Percentiles rank a stretch among this genome's conserved stretches.
phyloP scores from a whole-genome alignment of 2,329 filamentous ascomycete genomes.

The Fusarium sp. region DNA sequence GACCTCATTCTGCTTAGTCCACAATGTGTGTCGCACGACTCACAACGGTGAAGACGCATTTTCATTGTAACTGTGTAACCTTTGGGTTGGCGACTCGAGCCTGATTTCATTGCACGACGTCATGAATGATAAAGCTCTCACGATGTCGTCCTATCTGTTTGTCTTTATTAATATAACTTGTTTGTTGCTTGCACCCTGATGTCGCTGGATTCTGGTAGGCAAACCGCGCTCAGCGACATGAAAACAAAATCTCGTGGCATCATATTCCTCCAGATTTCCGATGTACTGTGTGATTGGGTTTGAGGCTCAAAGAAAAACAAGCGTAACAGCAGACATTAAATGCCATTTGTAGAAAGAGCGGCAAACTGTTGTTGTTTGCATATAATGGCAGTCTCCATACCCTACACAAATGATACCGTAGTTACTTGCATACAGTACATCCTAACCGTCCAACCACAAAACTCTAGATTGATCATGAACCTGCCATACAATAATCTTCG shows the following conservation, averaged over 20 bases:
- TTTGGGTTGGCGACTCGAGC: neutral
- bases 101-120: neutral
- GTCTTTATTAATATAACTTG: neutral
- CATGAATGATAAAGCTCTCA: neutral
- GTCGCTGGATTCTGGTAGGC: neutral
- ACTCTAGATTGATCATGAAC: neutral
- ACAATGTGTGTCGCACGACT: neutral
- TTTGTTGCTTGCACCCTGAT: neutral
- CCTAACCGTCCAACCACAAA: neutral
- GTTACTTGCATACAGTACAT: neutral
- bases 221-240: neutral
- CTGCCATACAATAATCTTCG: neutral
- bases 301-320: too few species aligned
- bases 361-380: neutral
- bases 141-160: neutral
- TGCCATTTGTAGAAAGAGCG: neutral
- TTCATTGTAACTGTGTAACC: neutral
- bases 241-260: neutral
- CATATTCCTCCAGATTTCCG: fast-evolving
- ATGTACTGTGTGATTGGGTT: neutral
- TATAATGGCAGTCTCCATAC: fast-evolving
- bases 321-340: too few species aligned
- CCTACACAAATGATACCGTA: neutral
- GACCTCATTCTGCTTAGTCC: neutral
- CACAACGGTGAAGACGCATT: neutral